Conservation (phyloP, 2,329 filamentous ascomycete species). For the Ophiostoma triangulosporum region DNA sequence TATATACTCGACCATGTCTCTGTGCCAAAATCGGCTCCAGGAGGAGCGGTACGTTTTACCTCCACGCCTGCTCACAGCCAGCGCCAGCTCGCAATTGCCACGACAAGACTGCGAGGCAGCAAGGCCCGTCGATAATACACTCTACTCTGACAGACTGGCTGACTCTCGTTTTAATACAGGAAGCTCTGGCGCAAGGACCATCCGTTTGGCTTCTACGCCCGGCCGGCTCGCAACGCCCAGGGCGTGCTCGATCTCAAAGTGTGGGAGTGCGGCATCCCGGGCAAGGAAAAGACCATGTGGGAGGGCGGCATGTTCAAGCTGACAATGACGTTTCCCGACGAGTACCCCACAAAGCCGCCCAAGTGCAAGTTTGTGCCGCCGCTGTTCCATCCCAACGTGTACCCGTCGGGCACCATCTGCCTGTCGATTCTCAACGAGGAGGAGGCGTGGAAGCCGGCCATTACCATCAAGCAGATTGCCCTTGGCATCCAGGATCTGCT, state of each 20-base stretch:
- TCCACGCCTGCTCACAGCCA: not conserved
- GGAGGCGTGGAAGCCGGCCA: conserved; percentile 95
- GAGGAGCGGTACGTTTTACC: conserved; percentile 60
- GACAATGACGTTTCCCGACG: conserved; percentile 83
- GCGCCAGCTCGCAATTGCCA: not conserved
- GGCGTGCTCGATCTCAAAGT: conserved; percentile 83
- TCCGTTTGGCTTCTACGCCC: conserved; percentile 93
- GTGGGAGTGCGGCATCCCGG: conserved; percentile 94
- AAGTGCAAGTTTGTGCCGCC: conserved; percentile 98
- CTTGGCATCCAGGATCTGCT: conserved; percentile 92
- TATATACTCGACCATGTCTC: conserved; percentile 47
- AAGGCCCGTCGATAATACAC: no score
- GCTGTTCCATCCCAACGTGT: conserved; percentile 96
- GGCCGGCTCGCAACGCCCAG: conserved; percentile 64
- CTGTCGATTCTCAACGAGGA: conserved; percentile 96
- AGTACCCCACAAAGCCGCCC: conserved; percentile 96
- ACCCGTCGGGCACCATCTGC: conserved; percentile 94
- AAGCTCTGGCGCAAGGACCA: conserved; percentile 97
- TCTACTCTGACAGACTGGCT: not conserved
- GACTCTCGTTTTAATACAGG: conserved; percentile 29
- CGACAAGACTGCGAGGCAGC: no score
- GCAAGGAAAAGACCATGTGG: conserved; percentile 95
- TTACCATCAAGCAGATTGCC: conserved; percentile 95
- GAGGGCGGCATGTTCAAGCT: conserved; percentile 96
- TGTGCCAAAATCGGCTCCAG: conserved; percentile 76